These are phyloP conservation scores for Wallacemonas sp. DNA, from an alignment of 208 protist species.

Conservation along the genomic window DNA sequence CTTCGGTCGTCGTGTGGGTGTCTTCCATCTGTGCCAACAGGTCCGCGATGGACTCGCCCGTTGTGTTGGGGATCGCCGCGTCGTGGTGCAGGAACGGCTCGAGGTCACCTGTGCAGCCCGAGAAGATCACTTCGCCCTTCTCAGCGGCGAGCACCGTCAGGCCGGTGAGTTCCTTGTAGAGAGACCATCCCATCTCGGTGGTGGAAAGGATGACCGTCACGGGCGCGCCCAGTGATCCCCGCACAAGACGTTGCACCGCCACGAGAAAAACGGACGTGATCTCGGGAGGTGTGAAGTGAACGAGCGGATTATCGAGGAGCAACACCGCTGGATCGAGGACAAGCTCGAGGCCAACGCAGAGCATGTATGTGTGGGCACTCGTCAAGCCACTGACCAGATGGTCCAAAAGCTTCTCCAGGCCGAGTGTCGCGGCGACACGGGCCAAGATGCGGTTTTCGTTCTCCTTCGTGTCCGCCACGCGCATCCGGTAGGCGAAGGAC, in stretches of 20 bases:
- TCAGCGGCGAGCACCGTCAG: constrained; percentile 35
- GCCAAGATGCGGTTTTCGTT: constrained; percentile 4
- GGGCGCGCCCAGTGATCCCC: neutral
- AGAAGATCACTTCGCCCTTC: constrained; percentile 35
- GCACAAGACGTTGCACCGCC: constrained; percentile 1
- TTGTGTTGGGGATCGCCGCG: constrained; percentile 18
- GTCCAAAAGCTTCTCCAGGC: constrained; percentile 12
- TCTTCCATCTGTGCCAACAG: constrained; percentile 43
- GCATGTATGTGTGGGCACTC: constrained; percentile 18
- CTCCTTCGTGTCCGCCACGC: constrained; percentile 13
- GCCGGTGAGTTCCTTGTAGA: constrained; percentile 32
- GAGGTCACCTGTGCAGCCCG: constrained; percentile 18
- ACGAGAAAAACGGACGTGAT: constrained; percentile 9
- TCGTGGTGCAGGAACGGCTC: constrained; percentile 37
- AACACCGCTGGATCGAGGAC: constrained; percentile 23
- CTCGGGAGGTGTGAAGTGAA: constrained; percentile 15
- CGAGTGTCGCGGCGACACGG: neutral
- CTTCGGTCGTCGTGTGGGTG: constrained; percentile 12
- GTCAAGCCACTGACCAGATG: constrained; percentile 1
- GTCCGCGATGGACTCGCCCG: constrained; percentile 41
- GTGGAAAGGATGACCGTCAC: constrained; percentile 19
- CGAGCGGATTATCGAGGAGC: constrained; percentile 20
- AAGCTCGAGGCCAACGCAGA: constrained; percentile 29
- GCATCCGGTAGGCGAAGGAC: constrained; percentile 31
- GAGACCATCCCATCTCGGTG: constrained; percentile 25